These are phyloP conservation scores for Bacterosira constricta DNA, from an alignment of 108 stramenopile species.

Conservation along the genomic window DNA sequence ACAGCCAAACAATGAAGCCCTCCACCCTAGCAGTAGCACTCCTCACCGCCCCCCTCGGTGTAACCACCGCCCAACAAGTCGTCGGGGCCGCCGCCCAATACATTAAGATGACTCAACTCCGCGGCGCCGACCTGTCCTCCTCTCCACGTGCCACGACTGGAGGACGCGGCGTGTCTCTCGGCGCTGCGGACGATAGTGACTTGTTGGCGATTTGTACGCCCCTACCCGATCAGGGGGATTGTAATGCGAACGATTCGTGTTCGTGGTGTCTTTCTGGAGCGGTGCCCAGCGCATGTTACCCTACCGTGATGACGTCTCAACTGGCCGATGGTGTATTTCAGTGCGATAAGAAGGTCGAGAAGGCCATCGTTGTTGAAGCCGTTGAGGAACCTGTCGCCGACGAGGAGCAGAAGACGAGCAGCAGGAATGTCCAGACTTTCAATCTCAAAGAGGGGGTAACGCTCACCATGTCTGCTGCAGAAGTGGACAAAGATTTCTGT, in stretches of 20 bases:
- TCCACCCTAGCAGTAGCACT: conserved; percentile 3
- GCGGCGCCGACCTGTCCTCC: conserved; percentile 7
- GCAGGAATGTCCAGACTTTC: conserved; percentile 10
- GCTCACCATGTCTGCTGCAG: conserved; percentile 24
- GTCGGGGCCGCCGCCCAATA: not conserved
- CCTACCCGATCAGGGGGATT: not conserved
- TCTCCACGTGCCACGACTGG: not conserved
- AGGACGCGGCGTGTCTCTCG: not conserved
- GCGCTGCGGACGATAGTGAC: not conserved
- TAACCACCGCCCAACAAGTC: not conserved
- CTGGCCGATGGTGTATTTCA: conserved; percentile 6
- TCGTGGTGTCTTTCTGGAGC: conserved; percentile 21
- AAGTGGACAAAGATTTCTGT: conserved; percentile 45
- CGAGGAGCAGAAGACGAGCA: not conserved
- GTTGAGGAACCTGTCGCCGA: not conserved
- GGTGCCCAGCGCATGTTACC: conserved; percentile 10
- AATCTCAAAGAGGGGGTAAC: conserved; percentile 23
- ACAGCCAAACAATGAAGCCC: conserved; percentile 21
- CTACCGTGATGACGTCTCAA: not conserved
- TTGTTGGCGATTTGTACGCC: not conserved
- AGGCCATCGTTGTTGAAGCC: not conserved
- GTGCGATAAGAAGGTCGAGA: not conserved
- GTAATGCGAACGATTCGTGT: conserved; percentile 3
- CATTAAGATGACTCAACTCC: conserved; percentile 8
- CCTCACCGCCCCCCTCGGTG: conserved; percentile 2